A percentile compares a stretch with the other conserved stretches of the same genome.
Conservation (phyloP, 257 asterid species). For the Fraxinus pennsylvanica region DNA sequence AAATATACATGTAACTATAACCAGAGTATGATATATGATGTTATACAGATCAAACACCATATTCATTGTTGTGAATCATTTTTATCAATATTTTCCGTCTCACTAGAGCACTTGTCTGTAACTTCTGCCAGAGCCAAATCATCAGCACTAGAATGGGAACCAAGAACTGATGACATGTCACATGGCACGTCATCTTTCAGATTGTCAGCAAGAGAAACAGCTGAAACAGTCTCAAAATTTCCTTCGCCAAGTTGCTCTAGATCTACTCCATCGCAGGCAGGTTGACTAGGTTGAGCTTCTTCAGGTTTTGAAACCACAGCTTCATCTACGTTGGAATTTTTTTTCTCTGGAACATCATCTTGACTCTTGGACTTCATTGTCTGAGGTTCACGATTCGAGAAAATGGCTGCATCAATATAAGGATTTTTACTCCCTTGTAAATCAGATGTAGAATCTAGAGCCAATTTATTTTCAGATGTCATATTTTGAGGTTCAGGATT, state of each 20-base stretch:
- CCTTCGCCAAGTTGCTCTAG: conserved; percentile 17
- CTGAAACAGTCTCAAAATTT: background rate
- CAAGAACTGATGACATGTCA: background rate
- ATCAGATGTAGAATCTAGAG: conserved; percentile 10
- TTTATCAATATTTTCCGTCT: background rate
- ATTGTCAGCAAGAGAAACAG: conserved; percentile 8
- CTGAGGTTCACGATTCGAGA: background rate
- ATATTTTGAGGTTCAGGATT: background rate
- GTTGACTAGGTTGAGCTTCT: conserved; percentile 1
- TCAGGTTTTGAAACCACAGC: conserved; percentile 5
- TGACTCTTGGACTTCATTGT: background rate
- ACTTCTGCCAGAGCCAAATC: conserved; percentile 9
- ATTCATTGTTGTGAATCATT: background rate
- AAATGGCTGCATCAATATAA: background rate
- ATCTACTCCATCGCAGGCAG: conserved; percentile 1
- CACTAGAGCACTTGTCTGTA: background rate
- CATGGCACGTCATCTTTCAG: background rate
- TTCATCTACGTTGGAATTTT: conserved; percentile 17
- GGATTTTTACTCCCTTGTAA: background rate
- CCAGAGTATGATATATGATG: background rate
- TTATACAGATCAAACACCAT: background rate
- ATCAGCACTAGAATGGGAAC: conserved; percentile 7
- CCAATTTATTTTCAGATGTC: background rate
- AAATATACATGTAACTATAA: background rate
- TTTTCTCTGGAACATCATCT: conserved; percentile 1